A percentile compares a stretch with the other conserved stretches of the same genome.
These are phyloP conservation scores for Tremellales sp. DNA, from an alignment of 1,284 basidiomycete species.

Conservation along the genomic window DNA sequence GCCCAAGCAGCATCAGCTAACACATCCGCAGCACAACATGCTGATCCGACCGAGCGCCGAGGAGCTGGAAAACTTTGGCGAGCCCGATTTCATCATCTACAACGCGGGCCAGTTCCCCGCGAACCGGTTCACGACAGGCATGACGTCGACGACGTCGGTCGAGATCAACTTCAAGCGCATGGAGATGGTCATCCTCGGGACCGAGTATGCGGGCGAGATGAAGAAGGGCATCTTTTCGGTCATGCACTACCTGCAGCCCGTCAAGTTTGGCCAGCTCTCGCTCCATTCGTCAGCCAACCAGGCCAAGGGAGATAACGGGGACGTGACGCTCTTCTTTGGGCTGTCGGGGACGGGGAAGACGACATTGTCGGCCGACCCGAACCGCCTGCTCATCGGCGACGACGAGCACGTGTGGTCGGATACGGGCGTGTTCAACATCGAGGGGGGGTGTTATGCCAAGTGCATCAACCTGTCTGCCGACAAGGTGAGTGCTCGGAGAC, in stretches of 20 bases:
- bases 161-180: slow-evolving; percentile 99
- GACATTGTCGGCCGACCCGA: slow-evolving; percentile 88
- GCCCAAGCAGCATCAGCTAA: slow-evolving; percentile 5
- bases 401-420: slow-evolving; percentile 99
- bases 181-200: slow-evolving; percentile 99
- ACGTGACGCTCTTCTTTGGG: slow-evolving; percentile 99
- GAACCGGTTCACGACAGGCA: slow-evolving; percentile 99
- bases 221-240: slow-evolving; percentile 99
- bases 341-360: slow-evolving; percentile 98
- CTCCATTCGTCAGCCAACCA: slow-evolving; percentile 97
- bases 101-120: slow-evolving; percentile 99
- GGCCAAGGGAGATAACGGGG: slow-evolving; percentile 68
- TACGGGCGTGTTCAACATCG: slow-evolving; percentile 98
- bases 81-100: slow-evolving; percentile 99
- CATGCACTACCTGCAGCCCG: slow-evolving; percentile 99
- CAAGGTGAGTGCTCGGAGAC: slow-evolving; percentile 49
- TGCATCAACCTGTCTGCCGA: slow-evolving; percentile 92
- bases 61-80: slow-evolving; percentile 92
- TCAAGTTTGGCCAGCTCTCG: slow-evolving; percentile 97
- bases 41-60: slow-evolving; percentile 95
- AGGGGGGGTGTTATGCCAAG: slow-evolving; percentile 99
- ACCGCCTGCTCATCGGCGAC: slow-evolving; percentile 87
- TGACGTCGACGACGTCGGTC: slow-evolving; percentile 98
- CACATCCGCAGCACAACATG: slow-evolving; percentile 79
- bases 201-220: slow-evolving; percentile 99